Base-by-base conservation (phyloP, 257 asterid species). In the Lycium ferocissimum region DNA sequence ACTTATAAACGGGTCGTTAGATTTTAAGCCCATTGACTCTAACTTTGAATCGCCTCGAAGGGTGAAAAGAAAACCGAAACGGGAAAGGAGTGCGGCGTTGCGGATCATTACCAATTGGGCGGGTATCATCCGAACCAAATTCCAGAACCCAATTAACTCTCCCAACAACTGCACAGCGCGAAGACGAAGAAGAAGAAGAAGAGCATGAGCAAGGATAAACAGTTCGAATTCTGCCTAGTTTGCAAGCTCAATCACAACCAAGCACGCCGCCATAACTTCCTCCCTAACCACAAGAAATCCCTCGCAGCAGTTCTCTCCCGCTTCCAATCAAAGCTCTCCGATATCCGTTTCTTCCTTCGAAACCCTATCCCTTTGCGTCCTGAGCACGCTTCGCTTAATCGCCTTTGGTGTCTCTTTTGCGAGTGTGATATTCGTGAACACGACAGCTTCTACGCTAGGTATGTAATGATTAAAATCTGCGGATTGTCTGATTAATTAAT, bases 351-450 rank as follows among this genome's bases (percentile, higher is more conserved):
- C 89, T 93, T 91, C 89, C 89, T 94, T 70, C 93, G 83, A 84
- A 85, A 91, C 71, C 98, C 98, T 26, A 71, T 66, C 83, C 89
- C 58, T 13, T 87, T 91, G 72, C 94, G 84, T 11, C 95, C 95
- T 9, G 93, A 93, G 63, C 91, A 88, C 83, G 93, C 94, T 83
- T 86, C 88, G 12, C 89, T 59, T 53, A 93, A 87, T 54, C 87
- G 94, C 84, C 85, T 96, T 14, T 96, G 98, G 98, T 96, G 99
- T 75, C 63, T 92, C 37, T 94, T 94, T 90, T 96, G 98, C 86
- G 91, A 86, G 17, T 85, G 84, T 61, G 94, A 96, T 83, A 71
- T 94, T 84, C 51, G 90, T 79, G 94, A 96, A 92, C 90, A 86
- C 84, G 89, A 73, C 58, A 89, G 92, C 95, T 73, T 87, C 83